phyloP scores from a whole-genome alignment of 2,329 filamentous ascomycete species.

The Canariomyces notabilis region DNA sequence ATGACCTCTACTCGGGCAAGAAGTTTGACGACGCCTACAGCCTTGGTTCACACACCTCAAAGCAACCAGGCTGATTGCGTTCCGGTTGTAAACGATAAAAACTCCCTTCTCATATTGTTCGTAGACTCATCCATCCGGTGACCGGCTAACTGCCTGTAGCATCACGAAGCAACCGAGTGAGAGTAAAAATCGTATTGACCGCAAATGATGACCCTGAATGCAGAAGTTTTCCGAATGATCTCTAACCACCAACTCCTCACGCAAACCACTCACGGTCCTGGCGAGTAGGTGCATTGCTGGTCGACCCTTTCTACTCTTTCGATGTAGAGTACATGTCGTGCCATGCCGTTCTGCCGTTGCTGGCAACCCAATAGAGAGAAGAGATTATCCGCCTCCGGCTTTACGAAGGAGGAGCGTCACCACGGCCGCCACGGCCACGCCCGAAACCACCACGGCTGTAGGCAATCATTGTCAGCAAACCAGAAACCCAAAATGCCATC shows the following conservation, averaged over 20 bases:
- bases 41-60: background rate
- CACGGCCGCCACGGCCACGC: constrained; percentile 80
- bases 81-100: constrained; percentile 6
- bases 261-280: constrained; percentile 30
- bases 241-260: constrained; percentile 26
- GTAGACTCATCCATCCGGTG: constrained; percentile 15
- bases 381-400: constrained; percentile 24
- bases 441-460: constrained; percentile 78
- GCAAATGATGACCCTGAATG: constrained; percentile 23
- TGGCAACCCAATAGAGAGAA: constrained; percentile 25
- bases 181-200: constrained; percentile 24
- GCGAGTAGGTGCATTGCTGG: constrained; percentile 29
- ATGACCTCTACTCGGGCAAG: no score
- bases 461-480: constrained; percentile 32
- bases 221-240: constrained; percentile 24
- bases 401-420: constrained; percentile 66
- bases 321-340: constrained; percentile 44
- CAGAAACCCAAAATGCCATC: background rate
- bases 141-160: constrained; percentile 12
- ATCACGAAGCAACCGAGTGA: constrained; percentile 16
- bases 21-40: background rate
- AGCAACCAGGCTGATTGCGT: background rate
- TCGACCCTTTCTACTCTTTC: constrained; percentile 28
- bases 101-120: constrained; percentile 10
- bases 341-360: constrained; percentile 25